Evolutionary conservation across 2,329 filamentous ascomycete genomes (phyloP), one percentile per base, ranked within the genome.

Genomic region (Monosporascus sp.): DNA sequence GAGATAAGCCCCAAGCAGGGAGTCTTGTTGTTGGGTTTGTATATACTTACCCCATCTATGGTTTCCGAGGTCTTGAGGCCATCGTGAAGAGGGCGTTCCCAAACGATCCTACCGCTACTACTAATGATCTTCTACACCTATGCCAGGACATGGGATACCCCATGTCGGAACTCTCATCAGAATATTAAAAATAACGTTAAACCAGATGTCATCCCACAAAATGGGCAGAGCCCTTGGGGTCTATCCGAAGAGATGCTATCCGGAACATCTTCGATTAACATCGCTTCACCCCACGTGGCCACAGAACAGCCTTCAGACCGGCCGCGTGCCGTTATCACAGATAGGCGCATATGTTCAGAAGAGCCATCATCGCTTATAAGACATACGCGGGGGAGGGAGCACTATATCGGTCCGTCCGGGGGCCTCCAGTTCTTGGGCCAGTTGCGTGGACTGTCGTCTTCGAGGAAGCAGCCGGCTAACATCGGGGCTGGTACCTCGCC

Each of bases 391-490:
- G 70, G 70, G 0, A 66, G 65, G 42, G 64, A 67, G 53, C 68
- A 72, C 49, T 72, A 70, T 42, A 70, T 71, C 25, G 69, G 70
- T 0, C 69, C 68, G 3, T 71, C 69, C 0, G 69, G 70, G 2
- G 70, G 66, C 2, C 62, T 71, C 15, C 65, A 67, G 51, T 72
- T 72, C 47, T 58, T 69, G 46, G 67, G 65, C 2, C 64, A 71
- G 50, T 61, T 72, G 1, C 65, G 70, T 2, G 55, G 65, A n/a
- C 60, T 71, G 1, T 54, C 70, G 5, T 53, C 66, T 3, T 56
- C 61, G 2, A 61, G 60, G 17, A 55, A 60, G 6, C 54, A 53
- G 20, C 53, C 37, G 25, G 50, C 49, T 36, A 51, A 37, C 8
- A 25, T 17, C 18, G 50, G 37, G 17, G 38, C 38, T 18, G 47